phyloP scores from a whole-genome alignment of 202 grass and related monocot genomes.

The Setaria viridis region DNA sequence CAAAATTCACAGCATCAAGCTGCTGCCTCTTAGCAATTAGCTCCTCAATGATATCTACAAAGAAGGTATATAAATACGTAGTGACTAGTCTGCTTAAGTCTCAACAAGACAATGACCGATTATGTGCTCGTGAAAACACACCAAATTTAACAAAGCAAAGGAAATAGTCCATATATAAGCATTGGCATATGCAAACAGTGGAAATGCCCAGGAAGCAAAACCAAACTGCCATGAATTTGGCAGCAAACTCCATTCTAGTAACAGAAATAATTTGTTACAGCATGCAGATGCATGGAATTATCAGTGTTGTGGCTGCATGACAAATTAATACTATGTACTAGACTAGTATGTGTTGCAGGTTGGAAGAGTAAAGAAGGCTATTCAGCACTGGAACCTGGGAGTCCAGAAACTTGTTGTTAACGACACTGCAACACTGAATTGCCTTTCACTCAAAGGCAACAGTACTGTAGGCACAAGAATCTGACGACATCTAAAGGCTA shows the following conservation, averaged over 20 bases:
- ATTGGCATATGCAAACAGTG: not conserved
- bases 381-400: slow-evolving; percentile 15
- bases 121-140: not conserved
- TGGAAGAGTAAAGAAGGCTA: slow-evolving; percentile 22
- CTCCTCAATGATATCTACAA: slow-evolving; percentile 89
- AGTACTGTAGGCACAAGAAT: slow-evolving; percentile 46
- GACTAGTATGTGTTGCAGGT: not conserved
- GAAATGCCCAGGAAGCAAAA: not conserved
- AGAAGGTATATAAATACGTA: slow-evolving; percentile 3
- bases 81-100: slow-evolving; percentile 13
- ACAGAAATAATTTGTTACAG: not conserved
- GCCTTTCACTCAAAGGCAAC: slow-evolving; percentile 49
- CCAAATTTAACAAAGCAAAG: not conserved
- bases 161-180: slow-evolving; percentile 7
- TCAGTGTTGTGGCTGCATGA: slow-evolving; percentile 3
- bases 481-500: slow-evolving; percentile 47
- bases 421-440: slow-evolving; percentile 29
- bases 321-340: not conserved
- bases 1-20: slow-evolving; percentile 90
- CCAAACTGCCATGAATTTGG: slow-evolving; percentile 14
- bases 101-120: not conserved
- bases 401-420: slow-evolving; percentile 45
- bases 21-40: slow-evolving; percentile 85
- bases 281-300: not conserved
- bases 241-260: slow-evolving; percentile 19